These are phyloP conservation scores for Irpex sp. DNA, from an alignment of 1,284 basidiomycete genomes.

Conservation along the genomic window DNA sequence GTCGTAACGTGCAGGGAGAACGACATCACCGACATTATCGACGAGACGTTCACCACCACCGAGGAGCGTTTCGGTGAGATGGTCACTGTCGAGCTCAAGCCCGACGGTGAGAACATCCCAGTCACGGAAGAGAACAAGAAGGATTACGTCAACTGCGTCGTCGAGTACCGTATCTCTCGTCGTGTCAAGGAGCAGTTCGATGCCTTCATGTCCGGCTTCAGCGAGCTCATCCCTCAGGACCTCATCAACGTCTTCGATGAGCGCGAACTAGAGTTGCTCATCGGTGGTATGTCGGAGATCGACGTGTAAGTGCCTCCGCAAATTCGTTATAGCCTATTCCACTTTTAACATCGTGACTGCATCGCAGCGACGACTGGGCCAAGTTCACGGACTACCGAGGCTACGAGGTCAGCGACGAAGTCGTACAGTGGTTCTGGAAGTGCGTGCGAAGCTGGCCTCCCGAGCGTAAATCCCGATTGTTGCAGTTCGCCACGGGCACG, in stretches of 20 bases:
- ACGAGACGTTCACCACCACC: slow-evolving; percentile 92
- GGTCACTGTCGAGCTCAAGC: slow-evolving; percentile 90
- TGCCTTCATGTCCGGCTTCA: slow-evolving; percentile 94
- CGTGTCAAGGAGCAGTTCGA: slow-evolving; percentile 96
- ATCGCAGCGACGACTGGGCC: slow-evolving; percentile 74
- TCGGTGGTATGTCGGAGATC: slow-evolving; percentile 99
- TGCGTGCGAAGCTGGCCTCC: slow-evolving; percentile 95
- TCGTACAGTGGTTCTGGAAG: slow-evolving; percentile 99
- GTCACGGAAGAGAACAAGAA: slow-evolving; percentile 99
- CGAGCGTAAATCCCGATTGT: slow-evolving; percentile 55
- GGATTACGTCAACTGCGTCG: slow-evolving; percentile 94
- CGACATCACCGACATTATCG: slow-evolving; percentile 91
- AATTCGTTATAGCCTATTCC: background rate
- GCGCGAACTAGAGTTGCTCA: slow-evolving; percentile 92
- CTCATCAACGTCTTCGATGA: slow-evolving; percentile 98
- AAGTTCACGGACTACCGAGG: slow-evolving; percentile 86
- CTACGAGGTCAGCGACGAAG: slow-evolving; percentile 86
- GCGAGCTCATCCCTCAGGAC: slow-evolving; percentile 93
- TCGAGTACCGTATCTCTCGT: slow-evolving; percentile 85
- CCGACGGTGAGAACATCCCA: slow-evolving; percentile 78
- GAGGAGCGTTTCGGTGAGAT: slow-evolving; percentile 98
- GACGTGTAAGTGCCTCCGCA: slow-evolving; percentile 72
- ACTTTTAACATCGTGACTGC: slow-evolving; percentile 1
- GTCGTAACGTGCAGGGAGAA: too few species aligned
- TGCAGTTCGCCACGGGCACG: slow-evolving; percentile 96